Percentiles rank a stretch among this genome's conserved stretches.
These are phyloP conservation scores for Leonotis leonurus DNA, from an alignment of 257 asterid species.

Conservation along the genomic window DNA sequence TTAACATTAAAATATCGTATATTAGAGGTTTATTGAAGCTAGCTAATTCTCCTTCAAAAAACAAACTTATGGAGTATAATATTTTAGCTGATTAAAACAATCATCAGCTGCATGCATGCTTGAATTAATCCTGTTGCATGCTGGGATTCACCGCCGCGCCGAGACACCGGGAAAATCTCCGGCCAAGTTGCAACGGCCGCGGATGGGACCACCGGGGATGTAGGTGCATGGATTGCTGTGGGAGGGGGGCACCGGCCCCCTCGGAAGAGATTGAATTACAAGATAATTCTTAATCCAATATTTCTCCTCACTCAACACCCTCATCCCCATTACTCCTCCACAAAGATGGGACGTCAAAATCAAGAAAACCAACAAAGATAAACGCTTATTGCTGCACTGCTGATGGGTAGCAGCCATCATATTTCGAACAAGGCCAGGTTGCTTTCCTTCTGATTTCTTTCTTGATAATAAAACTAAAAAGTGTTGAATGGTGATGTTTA, in stretches of 20 bases:
- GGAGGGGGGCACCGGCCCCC: slow-evolving; percentile 28
- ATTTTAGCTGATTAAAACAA: too few species aligned
- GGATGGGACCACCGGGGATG: slow-evolving; percentile 29
- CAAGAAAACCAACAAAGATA: not conserved
- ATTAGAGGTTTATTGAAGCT: too few species aligned
- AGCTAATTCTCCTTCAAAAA: too few species aligned
- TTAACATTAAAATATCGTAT: not conserved
- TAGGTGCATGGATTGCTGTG: slow-evolving; percentile 42
- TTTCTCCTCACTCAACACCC: slow-evolving; percentile 25
- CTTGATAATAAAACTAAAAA: not conserved
- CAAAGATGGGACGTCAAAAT: not conserved
- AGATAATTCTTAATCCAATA: slow-evolving; percentile 26
- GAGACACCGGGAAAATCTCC: not conserved
- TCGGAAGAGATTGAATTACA: slow-evolving; percentile 43
- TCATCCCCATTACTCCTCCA: slow-evolving; percentile 15
- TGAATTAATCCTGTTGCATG: too few species aligned
- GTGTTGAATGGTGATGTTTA: not conserved
- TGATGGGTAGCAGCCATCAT: not conserved
- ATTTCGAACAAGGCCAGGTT: not conserved
- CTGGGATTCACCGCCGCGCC: not conserved
- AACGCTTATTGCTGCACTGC: not conserved
- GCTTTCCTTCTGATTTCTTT: not conserved
- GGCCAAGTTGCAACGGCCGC: slow-evolving; percentile 41
- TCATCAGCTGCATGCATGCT: not conserved
- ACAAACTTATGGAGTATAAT: too few species aligned